Base-by-base conservation (phyloP, 2,329 filamentous ascomycete genomes). In the Colletotrichum euphorbiae region DNA sequence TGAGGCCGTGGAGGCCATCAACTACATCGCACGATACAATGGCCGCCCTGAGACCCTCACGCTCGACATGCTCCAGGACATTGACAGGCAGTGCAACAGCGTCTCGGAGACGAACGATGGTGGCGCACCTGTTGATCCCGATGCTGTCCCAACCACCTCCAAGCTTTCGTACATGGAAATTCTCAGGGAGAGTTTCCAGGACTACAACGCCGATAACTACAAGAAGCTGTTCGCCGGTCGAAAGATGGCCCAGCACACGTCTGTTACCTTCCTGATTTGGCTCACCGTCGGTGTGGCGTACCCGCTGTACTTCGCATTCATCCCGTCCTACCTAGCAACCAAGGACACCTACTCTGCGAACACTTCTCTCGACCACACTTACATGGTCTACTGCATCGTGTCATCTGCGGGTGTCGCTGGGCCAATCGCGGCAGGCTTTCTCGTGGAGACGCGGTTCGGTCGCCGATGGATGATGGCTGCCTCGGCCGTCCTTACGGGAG, bases 1-100 rank as follows among this genome's bases (percentile, higher is more conserved):
- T 17, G 78, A 87, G 54, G 84, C 84, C 2, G 80, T 84, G 6
- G 77, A 81, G 8, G 77, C 83, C 0, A 78, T 87, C 3, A 81
- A 84, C 56, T 78, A 82, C 48, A 80, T 85, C 45, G 82, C 83
- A 3, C 71, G 77, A 13, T 70, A 78, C 24, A 82, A 82, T 62
- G 78, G 78, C 36, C 74, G 74, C 21, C 69, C 74, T 1, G 76
- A 77, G 5, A 73, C 72, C 1, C 72, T 84, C 7, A 82, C 77
- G 0, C 33, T 80, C 2, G 80, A 80, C 11, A 73, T 79, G 17
- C 77, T 84, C 13, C 74, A 76, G n/a, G 66, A 50, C 1, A 43
- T 69, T 17, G 66, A 69, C 55, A 45, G 62, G 8, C 66, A 36
- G 7, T 66, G 54, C 33, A 36, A 17, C 21, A 48, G 17, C 12